Percentiles rank a stretch among this genome's conserved stretches.
Evolutionary conservation across 2,329 filamentous ascomycete genomes (phyloP).

Genomic region (Curvularia sp.): DNA sequence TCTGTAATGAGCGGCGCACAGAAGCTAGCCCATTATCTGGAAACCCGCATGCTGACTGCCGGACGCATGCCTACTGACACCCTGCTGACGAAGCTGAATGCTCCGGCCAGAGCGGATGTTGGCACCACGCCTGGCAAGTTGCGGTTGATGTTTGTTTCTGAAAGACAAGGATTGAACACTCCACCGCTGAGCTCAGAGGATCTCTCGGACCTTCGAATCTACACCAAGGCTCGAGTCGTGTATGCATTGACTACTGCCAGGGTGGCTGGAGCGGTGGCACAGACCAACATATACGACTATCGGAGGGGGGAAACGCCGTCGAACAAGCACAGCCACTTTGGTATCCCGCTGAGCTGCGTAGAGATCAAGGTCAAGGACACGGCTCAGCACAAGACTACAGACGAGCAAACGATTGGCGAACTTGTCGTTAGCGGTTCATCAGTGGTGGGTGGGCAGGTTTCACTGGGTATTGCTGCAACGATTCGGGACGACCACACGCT

Average conservation of each 20-base stretch:
- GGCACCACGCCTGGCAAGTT: conserved; percentile 74
- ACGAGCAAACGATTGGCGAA: conserved; percentile 62
- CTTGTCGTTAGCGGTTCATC: conserved; percentile 76
- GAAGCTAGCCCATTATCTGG: conserved; percentile 73
- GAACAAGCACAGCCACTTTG: conserved; percentile 71
- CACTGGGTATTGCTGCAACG: conserved; percentile 68
- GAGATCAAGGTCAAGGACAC: conserved; percentile 78
- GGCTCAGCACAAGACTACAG: conserved; percentile 66
- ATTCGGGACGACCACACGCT: conserved; percentile 78
- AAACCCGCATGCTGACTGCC: conserved; percentile 72
- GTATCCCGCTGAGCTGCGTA: conserved; percentile 77
- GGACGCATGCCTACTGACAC: conserved; percentile 77
- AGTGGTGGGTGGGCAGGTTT: conserved; percentile 72
- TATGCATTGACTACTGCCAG: conserved; percentile 83
- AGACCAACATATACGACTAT: conserved; percentile 90
- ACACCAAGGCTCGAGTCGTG: conserved; percentile 78
- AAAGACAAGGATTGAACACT: conserved; percentile 68
- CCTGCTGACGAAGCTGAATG: conserved; percentile 68
- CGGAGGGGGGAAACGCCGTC: conserved; percentile 58
- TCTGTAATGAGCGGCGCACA: conserved; percentile 69
- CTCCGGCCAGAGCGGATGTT: conserved; percentile 64
- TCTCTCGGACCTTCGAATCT: conserved; percentile 81
- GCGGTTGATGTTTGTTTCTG: conserved; percentile 80
- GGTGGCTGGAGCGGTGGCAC: conserved; percentile 88
- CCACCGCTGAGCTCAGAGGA: conserved; percentile 72